phyloP scores from a whole-genome alignment of 2,329 filamentous ascomycete species.

The Stemphylium lycopersici region DNA sequence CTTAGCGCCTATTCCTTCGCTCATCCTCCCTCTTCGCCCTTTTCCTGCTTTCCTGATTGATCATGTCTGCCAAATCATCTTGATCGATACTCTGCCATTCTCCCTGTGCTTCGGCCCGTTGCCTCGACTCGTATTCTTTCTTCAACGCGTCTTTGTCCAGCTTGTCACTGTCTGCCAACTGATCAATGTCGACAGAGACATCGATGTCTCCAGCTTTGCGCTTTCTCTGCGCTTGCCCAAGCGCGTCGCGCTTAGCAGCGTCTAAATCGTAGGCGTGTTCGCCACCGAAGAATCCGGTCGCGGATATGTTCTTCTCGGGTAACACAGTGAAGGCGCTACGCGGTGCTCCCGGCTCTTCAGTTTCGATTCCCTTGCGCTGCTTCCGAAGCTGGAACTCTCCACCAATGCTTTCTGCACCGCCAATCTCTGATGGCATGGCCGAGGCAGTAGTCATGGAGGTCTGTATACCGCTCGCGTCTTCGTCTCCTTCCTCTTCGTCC shows the following conservation, averaged over 20 bases:
- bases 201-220: conserved; percentile 91
- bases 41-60: conserved; percentile 90
- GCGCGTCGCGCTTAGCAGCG: conserved; percentile 60
- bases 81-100: conserved; percentile 79
- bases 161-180: conserved; percentile 74
- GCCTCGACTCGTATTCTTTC: conserved; percentile 76
- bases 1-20: conserved; percentile 64
- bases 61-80: conserved; percentile 94
- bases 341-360: conserved; percentile 74
- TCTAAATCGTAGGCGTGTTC: conserved; percentile 91
- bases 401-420: conserved; percentile 74
- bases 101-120: conserved; percentile 63
- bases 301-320: conserved; percentile 82
- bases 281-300: conserved; percentile 94
- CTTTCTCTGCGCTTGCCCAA: conserved; percentile 88
- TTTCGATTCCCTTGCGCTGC: conserved; percentile 77
- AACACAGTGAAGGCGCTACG: conserved; percentile 88
- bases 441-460: conserved; percentile 78
- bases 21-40: conserved; percentile 87
- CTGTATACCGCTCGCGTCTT: conserved; percentile 64
- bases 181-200: conserved; percentile 86
- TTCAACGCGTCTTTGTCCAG: conserved; percentile 84
- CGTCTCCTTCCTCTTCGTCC: conserved; percentile 69
- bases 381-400: conserved; percentile 94
- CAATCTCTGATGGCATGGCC: conserved; percentile 79